Percentiles rank a stretch among this genome's conserved stretches.
Conservation (phyloP, 305 asterid genomes). For the Solanum hybrid region DNA sequence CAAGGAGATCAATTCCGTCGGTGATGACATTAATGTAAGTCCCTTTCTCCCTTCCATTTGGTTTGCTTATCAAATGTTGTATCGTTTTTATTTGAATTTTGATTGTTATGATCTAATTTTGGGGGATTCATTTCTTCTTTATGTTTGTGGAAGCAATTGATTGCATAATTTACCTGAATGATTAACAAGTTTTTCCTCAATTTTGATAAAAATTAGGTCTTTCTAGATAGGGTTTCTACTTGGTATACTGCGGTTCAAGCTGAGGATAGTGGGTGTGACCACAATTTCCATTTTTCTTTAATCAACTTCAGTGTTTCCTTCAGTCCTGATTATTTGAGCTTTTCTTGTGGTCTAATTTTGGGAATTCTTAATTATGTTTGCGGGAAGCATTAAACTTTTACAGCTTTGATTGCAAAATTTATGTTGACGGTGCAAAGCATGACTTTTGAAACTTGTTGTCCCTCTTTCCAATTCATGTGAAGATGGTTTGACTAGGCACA, state of each 20-base stretch:
- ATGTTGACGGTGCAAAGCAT: neutral
- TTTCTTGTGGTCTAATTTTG: neutral
- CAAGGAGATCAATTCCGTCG: constrained; percentile 79
- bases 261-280: neutral
- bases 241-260: neutral
- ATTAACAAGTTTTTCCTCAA: neutral
- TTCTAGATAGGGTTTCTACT: neutral
- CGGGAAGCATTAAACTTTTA: neutral
- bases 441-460: neutral
- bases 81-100: neutral
- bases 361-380: neutral
- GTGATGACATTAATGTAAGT: constrained; percentile 67
- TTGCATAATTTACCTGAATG: neutral
- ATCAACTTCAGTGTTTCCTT: neutral
- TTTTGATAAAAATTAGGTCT: neutral
- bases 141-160: neutral
- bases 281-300: neutral
- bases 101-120: neutral
- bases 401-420: neutral
- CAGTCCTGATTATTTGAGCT: neutral
- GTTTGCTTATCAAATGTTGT: neutral
- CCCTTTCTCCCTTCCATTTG: neutral
- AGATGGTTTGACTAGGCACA: neutral
- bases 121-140: neutral
- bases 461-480: neutral